Base-by-base conservation (phyloP, 306 rosid genomes). In the Abrus precatorius region DNA sequence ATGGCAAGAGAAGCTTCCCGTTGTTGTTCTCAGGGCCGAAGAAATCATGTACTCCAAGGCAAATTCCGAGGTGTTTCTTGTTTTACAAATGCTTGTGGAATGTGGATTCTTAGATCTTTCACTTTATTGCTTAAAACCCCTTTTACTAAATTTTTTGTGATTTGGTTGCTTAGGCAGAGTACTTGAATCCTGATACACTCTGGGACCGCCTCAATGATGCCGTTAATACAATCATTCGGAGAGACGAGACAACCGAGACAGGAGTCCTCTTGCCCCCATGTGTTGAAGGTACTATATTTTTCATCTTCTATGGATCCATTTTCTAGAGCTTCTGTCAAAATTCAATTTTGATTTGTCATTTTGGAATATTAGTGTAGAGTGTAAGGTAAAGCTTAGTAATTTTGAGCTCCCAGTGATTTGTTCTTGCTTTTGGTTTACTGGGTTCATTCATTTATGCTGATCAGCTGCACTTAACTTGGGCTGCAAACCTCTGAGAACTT, bases 41-140 rank as follows among this genome's bases (percentile, higher is more conserved):
- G 97, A 93, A 90, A 96, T 96, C 86, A 92, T 96, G 95, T 96
- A 96, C 85, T 96, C 99, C 77, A 96, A 96, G 79, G 99, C 99
- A 32, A 92, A 92, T 86, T 96, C 99, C 28, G 99, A 96, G 98
- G 99, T 93, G 63, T 45, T 41, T 79, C 33, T 53, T 6, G 2
- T 77, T 69, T 67, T 63, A 2, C 56, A 55, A 61, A 62, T 63
- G 77, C 84, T 72, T 8, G 43, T 45, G 76, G 68, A 83, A 83
- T 83, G 82, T 71, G 61, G 76, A 65, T 83, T 82, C 64, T 48
- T 83, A 70, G 91, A 85, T 87, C 88, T 80, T 80, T 72, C 47
- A 5, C 48, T 55, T 53, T 48, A 13, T 49, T 81, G 74, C 53
- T 10, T 80, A 9, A 66, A 77, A 48, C 71, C 77, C 83, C 77